Evolutionary conservation across 495 filamentous ascomycete genomes (phyloP), one percentile per base, ranked within the genome.

Genomic region (Aspergillus cavernicola): DNA sequence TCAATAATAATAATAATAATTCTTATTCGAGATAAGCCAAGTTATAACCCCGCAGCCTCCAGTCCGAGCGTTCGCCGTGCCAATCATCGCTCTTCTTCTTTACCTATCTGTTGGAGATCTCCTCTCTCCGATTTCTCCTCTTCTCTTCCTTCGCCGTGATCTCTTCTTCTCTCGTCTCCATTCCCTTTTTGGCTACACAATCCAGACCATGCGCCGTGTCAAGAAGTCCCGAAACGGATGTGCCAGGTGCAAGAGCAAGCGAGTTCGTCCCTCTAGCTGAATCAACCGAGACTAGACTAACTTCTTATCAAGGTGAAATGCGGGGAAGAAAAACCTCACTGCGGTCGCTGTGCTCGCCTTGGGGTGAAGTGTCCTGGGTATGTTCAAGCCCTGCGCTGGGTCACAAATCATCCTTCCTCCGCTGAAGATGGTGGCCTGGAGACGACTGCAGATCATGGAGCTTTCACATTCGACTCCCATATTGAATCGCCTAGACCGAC

Each of bases 331-430:
- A 72, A 76, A 33, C 80, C 80, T 29, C 64, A 69, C 42, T 83
- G 80, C 57, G 62, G 55, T 50, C 76, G 78, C 48, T 83, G 80
- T 55, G 70, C 60, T n/a, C 73, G 72, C 29, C 62, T 78, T 41
- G 70, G 74, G 0, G 65, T 80, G 16, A 55, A 56, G 22, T 83
- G 80, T 43, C 80, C 80, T 15, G 80, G 80, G 1, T 83, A 82
- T 56, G 64, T 71, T 4, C 74, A 80, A 58, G 65, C 74, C 6
- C 59, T 83, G 13, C 71, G 74, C 28, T 83, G 80, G 80, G 73
- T 79, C 13, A 80, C 77, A 13, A 78, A 82, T 56, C 72, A 79
- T 62, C 65, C 64, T 4, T 49, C 61, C 18, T 38, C 57, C 1
- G 65, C 11, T 19, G 50, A 37, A 4, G 38, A 55, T 32, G 70